phyloP scores from a whole-genome alignment of 1,284 basidiomycete genomes.

The Coniophora puteana region DNA sequence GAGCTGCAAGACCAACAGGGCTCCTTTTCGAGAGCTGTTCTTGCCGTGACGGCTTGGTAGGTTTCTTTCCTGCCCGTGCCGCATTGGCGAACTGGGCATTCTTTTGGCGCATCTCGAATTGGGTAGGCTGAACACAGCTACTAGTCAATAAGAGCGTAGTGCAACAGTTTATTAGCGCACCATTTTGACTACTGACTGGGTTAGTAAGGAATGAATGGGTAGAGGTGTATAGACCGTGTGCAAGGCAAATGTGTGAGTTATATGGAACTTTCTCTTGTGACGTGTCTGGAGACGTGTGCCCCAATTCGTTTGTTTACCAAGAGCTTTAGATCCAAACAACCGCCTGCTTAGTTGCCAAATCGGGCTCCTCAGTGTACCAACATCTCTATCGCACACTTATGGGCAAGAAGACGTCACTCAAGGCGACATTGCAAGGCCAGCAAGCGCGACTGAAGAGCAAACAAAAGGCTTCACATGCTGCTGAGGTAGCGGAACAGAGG shows the following conservation, averaged over 20 bases:
- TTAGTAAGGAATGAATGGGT: slow-evolving; percentile 7
- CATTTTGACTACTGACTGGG: slow-evolving; percentile 10
- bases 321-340: slow-evolving; percentile 34
- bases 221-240: slow-evolving; percentile 11
- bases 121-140: slow-evolving; percentile 59
- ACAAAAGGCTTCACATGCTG: slow-evolving; percentile 43
- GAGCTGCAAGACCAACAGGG: slow-evolving; percentile 67
- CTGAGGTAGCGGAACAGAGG: slow-evolving; percentile 47
- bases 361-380: not conserved
- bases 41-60: slow-evolving; percentile 65
- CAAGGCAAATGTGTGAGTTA: slow-evolving; percentile 6
- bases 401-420: slow-evolving; percentile 55
- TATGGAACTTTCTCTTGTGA: slow-evolving; percentile 5
- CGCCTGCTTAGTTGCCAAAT: slow-evolving; percentile 5
- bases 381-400: slow-evolving; percentile 23
- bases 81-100: slow-evolving; percentile 75
- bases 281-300: no score
- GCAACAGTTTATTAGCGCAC: slow-evolving; percentile 9
- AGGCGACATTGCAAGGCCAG: slow-evolving; percentile 62
- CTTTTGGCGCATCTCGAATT: slow-evolving; percentile 76
- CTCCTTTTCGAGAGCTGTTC: slow-evolving; percentile 67
- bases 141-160: not conserved
- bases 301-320: slow-evolving; percentile 30
- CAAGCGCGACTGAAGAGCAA: slow-evolving; percentile 64
- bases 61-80: slow-evolving; percentile 68